These are phyloP conservation scores for Lenwebbia sp. DNA, from an alignment of 345 rosid species.

Conservation along the genomic window DNA sequence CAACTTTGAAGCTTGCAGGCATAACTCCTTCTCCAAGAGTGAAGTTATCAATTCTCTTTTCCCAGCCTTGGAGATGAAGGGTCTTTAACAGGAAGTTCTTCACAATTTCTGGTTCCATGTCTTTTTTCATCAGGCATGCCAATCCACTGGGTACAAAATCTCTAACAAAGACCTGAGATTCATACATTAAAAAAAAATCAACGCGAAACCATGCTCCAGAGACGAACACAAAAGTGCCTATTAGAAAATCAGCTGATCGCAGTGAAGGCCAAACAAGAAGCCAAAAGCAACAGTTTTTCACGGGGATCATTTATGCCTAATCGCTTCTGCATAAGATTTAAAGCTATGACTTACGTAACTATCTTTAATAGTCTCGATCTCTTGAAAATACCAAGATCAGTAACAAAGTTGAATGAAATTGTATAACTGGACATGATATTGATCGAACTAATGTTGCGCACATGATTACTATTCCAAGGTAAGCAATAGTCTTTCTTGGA, in stretches of 20 bases:
- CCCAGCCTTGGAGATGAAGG: constrained; percentile 42
- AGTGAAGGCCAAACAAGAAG: background rate
- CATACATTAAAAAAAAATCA: background rate
- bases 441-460: background rate
- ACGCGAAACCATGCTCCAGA: background rate
- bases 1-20: constrained; percentile 55
- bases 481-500: background rate
- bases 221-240: background rate
- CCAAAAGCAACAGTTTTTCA: background rate
- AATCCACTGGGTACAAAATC: constrained; percentile 39
- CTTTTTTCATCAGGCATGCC: constrained; percentile 33
- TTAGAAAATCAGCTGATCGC: background rate
- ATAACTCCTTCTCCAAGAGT: constrained; percentile 50
- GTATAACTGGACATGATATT: background rate
- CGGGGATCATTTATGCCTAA: fast-evolving
- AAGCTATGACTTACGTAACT: fast-evolving
- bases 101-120: constrained; percentile 28
- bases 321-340: background rate
- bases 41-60: constrained; percentile 41
- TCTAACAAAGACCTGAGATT: constrained; percentile 37
- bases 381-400: background rate
- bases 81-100: constrained; percentile 42
- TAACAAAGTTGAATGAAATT: background rate
- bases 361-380: background rate
- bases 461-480: background rate